phyloP scores from a whole-genome alignment of 2,329 filamentous ascomycete genomes.

The Cytospora mali region DNA sequence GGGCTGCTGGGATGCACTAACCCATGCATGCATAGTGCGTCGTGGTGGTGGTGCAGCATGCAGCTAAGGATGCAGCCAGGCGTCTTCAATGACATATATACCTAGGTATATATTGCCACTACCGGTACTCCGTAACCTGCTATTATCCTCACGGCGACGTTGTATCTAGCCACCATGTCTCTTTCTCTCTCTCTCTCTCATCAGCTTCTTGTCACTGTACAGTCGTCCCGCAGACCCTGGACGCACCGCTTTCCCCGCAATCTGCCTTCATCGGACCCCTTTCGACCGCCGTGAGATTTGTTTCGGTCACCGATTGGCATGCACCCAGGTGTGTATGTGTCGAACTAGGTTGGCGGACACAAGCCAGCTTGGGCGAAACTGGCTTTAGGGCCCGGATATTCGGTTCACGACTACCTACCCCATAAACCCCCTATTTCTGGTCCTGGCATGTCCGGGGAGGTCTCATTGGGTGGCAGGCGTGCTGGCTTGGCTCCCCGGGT shows the following conservation, averaged over 20 bases:
- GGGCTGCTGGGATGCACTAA: neutral
- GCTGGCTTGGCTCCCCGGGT: neutral
- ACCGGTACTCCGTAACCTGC: neutral
- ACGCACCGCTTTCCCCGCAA: neutral
- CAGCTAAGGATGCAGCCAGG: neutral
- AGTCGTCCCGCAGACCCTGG: neutral
- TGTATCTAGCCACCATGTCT: neutral
- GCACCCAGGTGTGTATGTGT: neutral
- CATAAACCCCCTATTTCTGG: neutral
- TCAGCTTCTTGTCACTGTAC: neutral
- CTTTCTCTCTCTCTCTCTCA: too few species aligned
- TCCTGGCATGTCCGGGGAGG: neutral
- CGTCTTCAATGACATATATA: neutral
- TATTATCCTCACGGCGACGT: neutral
- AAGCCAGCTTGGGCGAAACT: too few species aligned
- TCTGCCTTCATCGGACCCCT: neutral
- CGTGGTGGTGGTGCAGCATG: neutral
- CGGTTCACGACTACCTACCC: neutral
- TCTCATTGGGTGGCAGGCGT: neutral
- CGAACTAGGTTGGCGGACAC: too few species aligned
- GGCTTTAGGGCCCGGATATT: neutral
- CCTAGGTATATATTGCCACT: too few species aligned
- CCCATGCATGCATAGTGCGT: neutral
- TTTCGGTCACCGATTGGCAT: constrained; percentile 11
- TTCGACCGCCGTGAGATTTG: neutral